These are phyloP conservation scores for Luzula sylvatica DNA, from an alignment of 176 grass and related monocot species.

Conservation along the genomic window DNA sequence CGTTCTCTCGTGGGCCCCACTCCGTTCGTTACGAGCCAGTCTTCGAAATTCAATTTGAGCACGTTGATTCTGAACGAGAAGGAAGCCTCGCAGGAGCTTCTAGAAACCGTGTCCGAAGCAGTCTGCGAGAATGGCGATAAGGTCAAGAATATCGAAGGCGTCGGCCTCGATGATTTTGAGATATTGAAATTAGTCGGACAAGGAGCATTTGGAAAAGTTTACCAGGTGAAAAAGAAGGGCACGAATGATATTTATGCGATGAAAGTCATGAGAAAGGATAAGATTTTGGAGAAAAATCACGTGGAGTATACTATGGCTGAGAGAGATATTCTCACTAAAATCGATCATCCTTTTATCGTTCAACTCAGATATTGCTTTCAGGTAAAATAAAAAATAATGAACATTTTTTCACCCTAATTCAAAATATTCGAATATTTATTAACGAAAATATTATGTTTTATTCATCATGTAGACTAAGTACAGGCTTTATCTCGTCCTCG, in stretches of 20 bases:
- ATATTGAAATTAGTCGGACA: conserved; percentile 91
- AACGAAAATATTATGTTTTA: neutral
- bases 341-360: conserved; percentile 93
- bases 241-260: conserved; percentile 97
- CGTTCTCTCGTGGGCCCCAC: conserved; percentile 90
- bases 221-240: conserved; percentile 81
- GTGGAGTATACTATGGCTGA: conserved; percentile 98
- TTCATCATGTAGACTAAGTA: conserved; percentile 77
- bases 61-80: conserved; percentile 56
- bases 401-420: no score
- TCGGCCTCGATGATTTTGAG: conserved; percentile 89
- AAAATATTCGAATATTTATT: conserved; percentile 15
- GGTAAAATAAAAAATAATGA: conserved; percentile 27
- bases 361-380: conserved; percentile 98
- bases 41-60: conserved; percentile 43
- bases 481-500: conserved; percentile 81
- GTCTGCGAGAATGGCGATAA: conserved; percentile 22
- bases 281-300: conserved; percentile 94
- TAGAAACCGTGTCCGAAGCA: conserved; percentile 39
- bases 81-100: conserved; percentile 55
- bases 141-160: conserved; percentile 34
- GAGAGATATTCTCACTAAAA: conserved; percentile 96
- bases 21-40: conserved; percentile 45
- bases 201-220: conserved; percentile 99
- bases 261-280: conserved; percentile 99